These are phyloP conservation scores for Populus davidiana DNA, from an alignment of 345 rosid genomes.

Conservation along the genomic window DNA sequence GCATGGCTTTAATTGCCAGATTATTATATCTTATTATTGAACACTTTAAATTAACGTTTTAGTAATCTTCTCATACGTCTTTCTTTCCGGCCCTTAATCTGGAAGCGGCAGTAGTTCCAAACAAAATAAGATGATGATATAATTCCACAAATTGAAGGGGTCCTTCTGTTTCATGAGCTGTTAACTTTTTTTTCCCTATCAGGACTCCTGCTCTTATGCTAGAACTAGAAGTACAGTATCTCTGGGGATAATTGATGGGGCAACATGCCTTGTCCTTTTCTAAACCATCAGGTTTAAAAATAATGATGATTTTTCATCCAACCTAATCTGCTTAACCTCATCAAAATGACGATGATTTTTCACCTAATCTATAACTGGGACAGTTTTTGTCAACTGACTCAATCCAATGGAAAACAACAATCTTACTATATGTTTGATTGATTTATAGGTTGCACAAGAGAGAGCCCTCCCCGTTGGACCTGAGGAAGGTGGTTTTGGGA, in stretches of 20 bases:
- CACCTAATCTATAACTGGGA: neutral
- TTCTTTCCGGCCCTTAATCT: neutral
- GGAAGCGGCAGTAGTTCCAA: neutral
- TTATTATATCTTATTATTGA: neutral
- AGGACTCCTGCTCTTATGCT: neutral
- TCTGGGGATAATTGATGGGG: neutral
- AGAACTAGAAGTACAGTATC: neutral
- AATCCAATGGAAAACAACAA: neutral
- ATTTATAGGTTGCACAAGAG: slow-evolving; percentile 64
- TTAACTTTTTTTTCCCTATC: neutral
- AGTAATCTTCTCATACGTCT: neutral
- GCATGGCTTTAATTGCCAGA: neutral
- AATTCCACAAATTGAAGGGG: neutral
- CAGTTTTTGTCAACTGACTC: neutral
- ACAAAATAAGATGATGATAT: neutral
- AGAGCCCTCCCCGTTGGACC: slow-evolving; percentile 86
- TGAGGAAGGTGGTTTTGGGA: slow-evolving; percentile 90
- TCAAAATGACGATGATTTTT: neutral
- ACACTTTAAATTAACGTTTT: neutral
- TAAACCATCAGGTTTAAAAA: neutral
- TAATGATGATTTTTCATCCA: neutral
- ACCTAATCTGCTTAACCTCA: neutral
- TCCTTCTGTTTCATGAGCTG: neutral
- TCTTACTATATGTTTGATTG: neutral
- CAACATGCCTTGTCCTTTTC: neutral